Evolutionary conservation across 768 basidiomycete species (phyloP), one percentile per base, ranked within the genome.

Genomic region (Naganishia onofrii): DNA sequence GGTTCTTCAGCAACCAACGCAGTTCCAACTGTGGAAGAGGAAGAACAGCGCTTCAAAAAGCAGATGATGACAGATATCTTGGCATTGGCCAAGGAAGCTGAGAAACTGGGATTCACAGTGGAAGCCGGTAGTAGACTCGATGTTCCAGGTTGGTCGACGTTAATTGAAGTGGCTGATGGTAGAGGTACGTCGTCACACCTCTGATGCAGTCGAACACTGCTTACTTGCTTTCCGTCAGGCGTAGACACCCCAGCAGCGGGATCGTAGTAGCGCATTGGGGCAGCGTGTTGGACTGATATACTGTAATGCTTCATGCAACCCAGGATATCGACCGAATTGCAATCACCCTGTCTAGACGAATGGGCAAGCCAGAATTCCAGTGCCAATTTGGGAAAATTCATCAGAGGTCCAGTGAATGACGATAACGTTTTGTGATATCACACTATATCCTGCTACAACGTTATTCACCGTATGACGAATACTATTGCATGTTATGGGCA

Each of bases 31-130:
- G 90, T 91, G 66, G 87, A 86, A 4, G 86, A 86, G 64, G 93
- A 95, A 75, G 93, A 96, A 78, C 92, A 95, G 76, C 88, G 92
- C 52, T 93, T 98, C 70, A 87, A 87, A 54, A 81, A 81, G 60
- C 93, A 94, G 81, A 89, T 97, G 90, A 84, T 89, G 55, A 81
- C 91, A 19, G 96, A 99, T 76, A 90, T 95, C 0, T 86, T 89
- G 57, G 89, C 89, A 9, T 89, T 97, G 73, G 90, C 88, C 12
- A 85, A 85, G 74, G 93, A 95, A 68, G 93, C 89, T 0, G 80
- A 84, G 72, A 81, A 84, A 28, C 79, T 97, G 31, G 90, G 88
- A 3, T 86, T 76, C 10, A 2, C 23, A 5, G 21, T 94, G 4
- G 83, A 87, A n/a, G 79, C 88, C 0, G 76, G 71, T 1, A 71